Evolutionary conservation across 2,329 filamentous ascomycete species (phyloP), one percentile per base, ranked within the genome.

Genomic region (Tricladium varicosporioides): DNA sequence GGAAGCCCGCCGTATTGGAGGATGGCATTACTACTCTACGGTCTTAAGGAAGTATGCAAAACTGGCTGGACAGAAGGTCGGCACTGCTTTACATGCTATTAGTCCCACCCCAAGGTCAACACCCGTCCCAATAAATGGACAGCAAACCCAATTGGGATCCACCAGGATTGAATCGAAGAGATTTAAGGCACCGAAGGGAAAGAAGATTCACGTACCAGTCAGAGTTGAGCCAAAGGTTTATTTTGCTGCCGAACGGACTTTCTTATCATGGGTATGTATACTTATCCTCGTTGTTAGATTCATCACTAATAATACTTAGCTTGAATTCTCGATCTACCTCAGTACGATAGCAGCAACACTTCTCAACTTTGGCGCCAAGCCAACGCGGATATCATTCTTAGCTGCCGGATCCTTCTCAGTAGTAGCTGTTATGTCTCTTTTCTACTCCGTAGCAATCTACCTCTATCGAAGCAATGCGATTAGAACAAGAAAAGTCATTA

Each of bases 221-320:
- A 86, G 94, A 49, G 92, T 99, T 33, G 94, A 99, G 74, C 94
- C 94, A 33, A 99, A 99, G 76, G 94, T 99, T 51, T 96, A 92
- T 73, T 96, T 99, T 71, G 94, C 94, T 18, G 92, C 92, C 0
- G 94, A 99, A 74, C 85, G 94, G 63, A 99, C 94, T 0, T 99
- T 97, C 75, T 81, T 99, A 56, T 90, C 91, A 61, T 99, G 94
- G 92, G 86, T 89, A 75, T 76, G 84, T 69, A 7, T 47, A 27
- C 22, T 27, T 27, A 7, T 27, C 22, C 22, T 32, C 16, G 44
- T 45, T 47, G 43, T 42, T 48, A n/a, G 53, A 10, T 27, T 32
- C 14, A 49, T 16, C 32, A 47, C 62, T 70, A 58, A 68, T 62
- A 11, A 14, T 40, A 27, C 49, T 27, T 63, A 89, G 89, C 88